A percentile compares a stretch with the other conserved stretches of the same genome.
These are phyloP conservation scores for Phytopythium sindhum DNA, from an alignment of 352 stramenopile genomes.

Conservation along the genomic window DNA sequence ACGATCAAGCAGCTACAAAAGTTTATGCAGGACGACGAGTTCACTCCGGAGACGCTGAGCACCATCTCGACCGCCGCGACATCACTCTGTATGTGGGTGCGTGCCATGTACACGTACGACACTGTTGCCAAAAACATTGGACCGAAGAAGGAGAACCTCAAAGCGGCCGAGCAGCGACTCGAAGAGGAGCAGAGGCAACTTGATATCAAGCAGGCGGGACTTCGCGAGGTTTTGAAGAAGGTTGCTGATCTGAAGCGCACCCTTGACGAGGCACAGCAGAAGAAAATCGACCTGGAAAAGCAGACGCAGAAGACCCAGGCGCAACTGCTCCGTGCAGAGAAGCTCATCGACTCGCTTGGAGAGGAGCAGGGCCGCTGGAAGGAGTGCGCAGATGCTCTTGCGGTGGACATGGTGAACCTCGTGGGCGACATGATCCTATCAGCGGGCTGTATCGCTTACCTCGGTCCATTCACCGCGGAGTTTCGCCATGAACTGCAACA, in stretches of 20 bases:
- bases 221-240: constrained; percentile 78
- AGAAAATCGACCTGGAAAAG: constrained; percentile 90
- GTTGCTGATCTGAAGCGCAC: constrained; percentile 88
- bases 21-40: constrained; percentile 89
- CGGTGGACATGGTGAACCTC: constrained; percentile 87
- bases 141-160: constrained; percentile 91
- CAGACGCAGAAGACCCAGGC: constrained; percentile 85
- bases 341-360: constrained; percentile 88
- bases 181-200: constrained; percentile 84
- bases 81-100: constrained; percentile 93
- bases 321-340: constrained; percentile 87
- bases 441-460: constrained; percentile 90
- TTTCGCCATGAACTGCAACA: constrained; percentile 79
- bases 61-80: constrained; percentile 89
- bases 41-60: constrained; percentile 88
- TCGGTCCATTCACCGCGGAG: constrained; percentile 89
- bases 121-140: constrained; percentile 92
- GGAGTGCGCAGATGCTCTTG: constrained; percentile 69
- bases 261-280: constrained; percentile 86
- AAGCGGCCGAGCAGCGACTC: constrained; percentile 83
- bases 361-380: constrained; percentile 91
- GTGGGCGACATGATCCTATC: constrained; percentile 93
- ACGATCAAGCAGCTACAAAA: constrained; percentile 88
- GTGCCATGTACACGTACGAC: constrained; percentile 94
- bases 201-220: constrained; percentile 81